phyloP scores from a whole-genome alignment of 2,329 filamentous ascomycete genomes.

The Cladobotryum mycophilum region DNA sequence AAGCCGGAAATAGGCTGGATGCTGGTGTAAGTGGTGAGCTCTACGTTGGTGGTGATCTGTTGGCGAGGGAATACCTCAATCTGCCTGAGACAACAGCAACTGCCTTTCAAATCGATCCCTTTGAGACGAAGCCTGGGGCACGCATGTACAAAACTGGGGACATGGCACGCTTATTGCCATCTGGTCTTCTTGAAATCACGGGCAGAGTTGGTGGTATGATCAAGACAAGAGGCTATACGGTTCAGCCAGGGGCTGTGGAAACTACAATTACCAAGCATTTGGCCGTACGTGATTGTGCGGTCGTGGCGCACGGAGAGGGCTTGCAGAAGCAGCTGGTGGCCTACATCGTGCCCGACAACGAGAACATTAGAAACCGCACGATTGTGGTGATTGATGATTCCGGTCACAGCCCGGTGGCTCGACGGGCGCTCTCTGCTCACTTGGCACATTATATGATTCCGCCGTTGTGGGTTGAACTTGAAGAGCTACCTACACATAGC shows the following conservation, averaged over 20 bases:
- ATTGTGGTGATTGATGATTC: constrained; percentile 61
- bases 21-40: constrained; percentile 63
- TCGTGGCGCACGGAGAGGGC: constrained; percentile 68
- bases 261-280: constrained; percentile 63
- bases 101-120: constrained; percentile 63
- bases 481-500: constrained; percentile 65
- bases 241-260: constrained; percentile 71
- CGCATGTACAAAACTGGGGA: constrained; percentile 73
- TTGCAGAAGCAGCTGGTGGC: constrained; percentile 70
- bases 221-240: constrained; percentile 72
- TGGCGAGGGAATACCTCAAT: constrained; percentile 74
- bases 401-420: constrained; percentile 63
- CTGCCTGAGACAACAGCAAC: constrained; percentile 70
- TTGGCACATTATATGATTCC: constrained; percentile 83
- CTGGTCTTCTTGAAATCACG: constrained; percentile 66
- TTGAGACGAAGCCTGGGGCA: constrained; percentile 50
- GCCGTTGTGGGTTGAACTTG: constrained; percentile 66
- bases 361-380: constrained; percentile 51
- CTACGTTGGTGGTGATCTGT: constrained; percentile 65
- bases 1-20: constrained; percentile 58
- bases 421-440: constrained; percentile 57
- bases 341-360: constrained; percentile 65
- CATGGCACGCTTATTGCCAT: constrained; percentile 59
- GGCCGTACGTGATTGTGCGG: constrained; percentile 64
- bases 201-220: constrained; percentile 75